phyloP scores from a whole-genome alignment of 805 yeast species.

The Limtongia smithiae region DNA sequence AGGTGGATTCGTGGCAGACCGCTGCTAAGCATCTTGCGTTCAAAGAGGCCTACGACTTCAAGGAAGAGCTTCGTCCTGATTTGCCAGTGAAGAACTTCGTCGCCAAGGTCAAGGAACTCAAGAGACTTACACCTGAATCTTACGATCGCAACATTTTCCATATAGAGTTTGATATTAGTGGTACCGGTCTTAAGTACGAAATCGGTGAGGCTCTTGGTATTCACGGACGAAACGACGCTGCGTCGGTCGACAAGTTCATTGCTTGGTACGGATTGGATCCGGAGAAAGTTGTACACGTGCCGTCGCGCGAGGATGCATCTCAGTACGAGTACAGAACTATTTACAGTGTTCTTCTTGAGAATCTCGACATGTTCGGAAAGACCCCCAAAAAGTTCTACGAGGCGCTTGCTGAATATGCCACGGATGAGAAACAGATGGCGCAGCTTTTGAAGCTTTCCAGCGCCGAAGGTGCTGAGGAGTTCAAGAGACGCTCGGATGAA shows the following conservation, averaged over 20 bases:
- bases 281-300: slow-evolving; percentile 63
- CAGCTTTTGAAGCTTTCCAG: slow-evolving; percentile 62
- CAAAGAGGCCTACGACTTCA: slow-evolving; percentile 68
- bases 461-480: slow-evolving; percentile 76
- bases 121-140: slow-evolving; percentile 82
- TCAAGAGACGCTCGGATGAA: slow-evolving; percentile 80
- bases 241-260: slow-evolving; percentile 65
- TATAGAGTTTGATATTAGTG: slow-evolving; percentile 85
- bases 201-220: slow-evolving; percentile 97
- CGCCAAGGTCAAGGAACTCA: slow-evolving; percentile 86
- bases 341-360: slow-evolving; percentile 74
- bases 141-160: slow-evolving; percentile 95
- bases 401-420: slow-evolving; percentile 66
- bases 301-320: slow-evolving; percentile 59
- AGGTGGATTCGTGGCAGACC: slow-evolving; percentile 45
- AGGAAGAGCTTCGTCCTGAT: slow-evolving; percentile 77
- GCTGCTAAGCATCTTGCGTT: slow-evolving; percentile 71
- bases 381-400: slow-evolving; percentile 95
- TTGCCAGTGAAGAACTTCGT: slow-evolving; percentile 78
- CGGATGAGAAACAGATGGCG: slow-evolving; percentile 62
- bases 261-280: slow-evolving; percentile 67
- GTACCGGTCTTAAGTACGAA: slow-evolving; percentile 85
- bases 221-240: slow-evolving; percentile 78
- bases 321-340: slow-evolving; percentile 72
- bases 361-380: slow-evolving; percentile 85